Evolutionary conservation across 192 early-diverging fungal genomes (phyloP).

Genomic region (Phycomyces blakesleeanus): DNA sequence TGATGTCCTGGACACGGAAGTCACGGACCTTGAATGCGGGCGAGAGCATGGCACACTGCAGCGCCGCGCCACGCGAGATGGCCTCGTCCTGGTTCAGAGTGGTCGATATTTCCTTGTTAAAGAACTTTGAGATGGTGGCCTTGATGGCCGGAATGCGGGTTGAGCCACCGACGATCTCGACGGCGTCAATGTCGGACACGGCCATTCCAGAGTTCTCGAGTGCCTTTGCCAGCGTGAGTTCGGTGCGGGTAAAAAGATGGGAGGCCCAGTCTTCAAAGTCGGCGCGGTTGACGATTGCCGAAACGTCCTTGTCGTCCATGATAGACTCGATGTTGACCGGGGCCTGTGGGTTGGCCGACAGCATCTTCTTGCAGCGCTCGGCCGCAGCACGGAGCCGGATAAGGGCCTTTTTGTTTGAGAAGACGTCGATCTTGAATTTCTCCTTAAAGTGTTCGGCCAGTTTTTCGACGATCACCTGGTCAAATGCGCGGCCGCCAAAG

Average conservation of each 20-base stretch:
- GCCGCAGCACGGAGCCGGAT: slow-evolving; percentile 82
- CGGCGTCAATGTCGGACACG: slow-evolving; percentile 82
- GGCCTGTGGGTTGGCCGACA: slow-evolving; percentile 86
- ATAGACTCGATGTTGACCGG: slow-evolving; percentile 92
- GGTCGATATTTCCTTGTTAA: slow-evolving; percentile 81
- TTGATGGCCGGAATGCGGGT: slow-evolving; percentile 92
- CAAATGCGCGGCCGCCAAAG: slow-evolving; percentile 95
- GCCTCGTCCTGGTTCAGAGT: slow-evolving; percentile 98
- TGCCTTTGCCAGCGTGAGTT: slow-evolving; percentile 69
- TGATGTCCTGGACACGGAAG: slow-evolving; percentile 87
- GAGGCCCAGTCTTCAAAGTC: slow-evolving; percentile 83
- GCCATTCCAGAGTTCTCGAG: slow-evolving; percentile 69
- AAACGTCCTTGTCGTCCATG: slow-evolving; percentile 93
- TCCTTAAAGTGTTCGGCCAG: slow-evolving; percentile 82
- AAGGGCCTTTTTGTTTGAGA: slow-evolving; percentile 80
- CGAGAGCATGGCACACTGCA: slow-evolving; percentile 96
- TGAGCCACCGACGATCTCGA: slow-evolving; percentile 92
- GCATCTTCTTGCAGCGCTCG: slow-evolving; percentile 95
- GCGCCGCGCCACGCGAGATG: slow-evolving; percentile 89
- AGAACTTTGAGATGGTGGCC: slow-evolving; percentile 80
- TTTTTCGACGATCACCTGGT: slow-evolving; percentile 83
- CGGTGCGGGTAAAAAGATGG: slow-evolving; percentile 67
- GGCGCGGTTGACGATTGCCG: slow-evolving; percentile 71
- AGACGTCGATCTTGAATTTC: slow-evolving; percentile 93
- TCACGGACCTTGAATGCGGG: slow-evolving; percentile 98